Percentiles rank a stretch among this genome's conserved stretches.
phyloP scores from a whole-genome alignment of 2,329 filamentous ascomycete species.

The Alternaria longipes region DNA sequence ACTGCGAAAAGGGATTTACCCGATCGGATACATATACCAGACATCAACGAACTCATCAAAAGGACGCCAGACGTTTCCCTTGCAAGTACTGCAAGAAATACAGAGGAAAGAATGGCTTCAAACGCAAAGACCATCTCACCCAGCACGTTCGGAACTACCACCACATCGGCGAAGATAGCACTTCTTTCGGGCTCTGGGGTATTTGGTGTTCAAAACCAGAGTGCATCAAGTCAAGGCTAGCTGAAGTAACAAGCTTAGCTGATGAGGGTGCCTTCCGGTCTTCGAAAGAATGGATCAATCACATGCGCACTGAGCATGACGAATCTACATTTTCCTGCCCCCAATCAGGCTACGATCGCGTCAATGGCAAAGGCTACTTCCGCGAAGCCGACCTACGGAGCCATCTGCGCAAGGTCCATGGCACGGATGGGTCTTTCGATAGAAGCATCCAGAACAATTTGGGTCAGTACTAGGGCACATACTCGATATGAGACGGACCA shows the following conservation, averaged over 20 bases:
- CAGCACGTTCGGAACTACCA: constrained; percentile 6
- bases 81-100: constrained; percentile 7
- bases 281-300: not conserved
- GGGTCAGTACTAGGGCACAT: too few relatives aligned
- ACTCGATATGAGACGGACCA: too few relatives aligned
- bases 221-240: accelerated
- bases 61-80: not conserved
- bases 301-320: constrained; percentile 1
- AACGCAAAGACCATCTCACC: constrained; percentile 4
- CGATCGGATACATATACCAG: not conserved
- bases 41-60: not conserved
- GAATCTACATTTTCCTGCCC: not conserved
- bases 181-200: accelerated
- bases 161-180: not conserved
- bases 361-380: constrained; percentile 5
- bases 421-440: not conserved
- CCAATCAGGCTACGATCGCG: constrained; percentile 1
- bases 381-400: not conserved
- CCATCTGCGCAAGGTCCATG: constrained; percentile 5
- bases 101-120: not conserved
- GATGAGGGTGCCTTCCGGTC: accelerated
- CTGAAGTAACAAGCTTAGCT: accelerated
- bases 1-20: not conserved
- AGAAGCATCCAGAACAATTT: not conserved
- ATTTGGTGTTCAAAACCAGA: not conserved